These are phyloP conservation scores for Mallotus nudiflorus DNA, from an alignment of 345 rosid species.

Conservation along the genomic window DNA sequence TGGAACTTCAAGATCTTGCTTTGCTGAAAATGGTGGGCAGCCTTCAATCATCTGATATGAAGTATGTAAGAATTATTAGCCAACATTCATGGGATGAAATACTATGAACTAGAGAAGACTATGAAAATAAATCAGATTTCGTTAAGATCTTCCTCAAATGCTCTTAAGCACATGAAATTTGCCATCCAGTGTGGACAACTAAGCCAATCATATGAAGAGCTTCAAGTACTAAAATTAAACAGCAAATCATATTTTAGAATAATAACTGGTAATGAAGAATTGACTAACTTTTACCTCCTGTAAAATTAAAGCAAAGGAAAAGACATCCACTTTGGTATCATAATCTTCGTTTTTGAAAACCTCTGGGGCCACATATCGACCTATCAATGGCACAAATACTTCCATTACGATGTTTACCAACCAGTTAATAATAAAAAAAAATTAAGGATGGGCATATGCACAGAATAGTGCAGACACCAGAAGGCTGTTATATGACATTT, in stretches of 20 bases:
- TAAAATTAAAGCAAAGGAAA: constrained; percentile 86
- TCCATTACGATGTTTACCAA: constrained; percentile 7
- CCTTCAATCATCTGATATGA: constrained; percentile 83
- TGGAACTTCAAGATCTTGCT: constrained; percentile 64
- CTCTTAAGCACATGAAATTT: not conserved
- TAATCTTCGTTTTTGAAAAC: constrained; percentile 66
- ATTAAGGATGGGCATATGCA: not conserved
- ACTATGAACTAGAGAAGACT: not conserved
- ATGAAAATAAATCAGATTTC: not conserved
- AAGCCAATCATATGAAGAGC: not conserved
- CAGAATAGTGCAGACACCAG: not conserved
- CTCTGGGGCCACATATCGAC: constrained; percentile 86
- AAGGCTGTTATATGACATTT: not conserved
- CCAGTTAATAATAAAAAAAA: not conserved
- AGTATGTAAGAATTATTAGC: constrained; percentile 19
- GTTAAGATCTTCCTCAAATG: not conserved
- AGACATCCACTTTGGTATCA: constrained; percentile 92
- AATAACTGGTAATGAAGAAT: not conserved
- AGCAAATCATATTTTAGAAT: too few species aligned
- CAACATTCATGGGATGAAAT: not conserved
- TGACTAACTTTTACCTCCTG: constrained; percentile 61
- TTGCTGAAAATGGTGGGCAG: constrained; percentile 61
- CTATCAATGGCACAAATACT: constrained; percentile 38
- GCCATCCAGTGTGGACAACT: not conserved
- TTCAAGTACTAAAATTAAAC: not conserved